These are phyloP conservation scores for Aspergillus campestris DNA, from an alignment of 495 filamentous ascomycete species.

Conservation along the genomic window DNA sequence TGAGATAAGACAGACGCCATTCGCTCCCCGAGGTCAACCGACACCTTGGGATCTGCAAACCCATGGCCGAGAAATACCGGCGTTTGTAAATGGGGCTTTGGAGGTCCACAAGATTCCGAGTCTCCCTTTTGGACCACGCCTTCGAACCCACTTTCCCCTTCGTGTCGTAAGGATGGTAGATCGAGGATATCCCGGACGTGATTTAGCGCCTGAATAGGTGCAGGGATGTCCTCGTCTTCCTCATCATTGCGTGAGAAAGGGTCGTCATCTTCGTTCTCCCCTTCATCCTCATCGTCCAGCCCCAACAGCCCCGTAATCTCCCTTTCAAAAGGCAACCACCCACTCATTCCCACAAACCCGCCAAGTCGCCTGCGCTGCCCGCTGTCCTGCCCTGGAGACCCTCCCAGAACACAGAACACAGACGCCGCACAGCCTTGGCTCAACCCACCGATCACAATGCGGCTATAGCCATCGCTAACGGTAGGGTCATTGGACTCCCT, in stretches of 20 bases:
- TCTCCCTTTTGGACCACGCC: background rate
- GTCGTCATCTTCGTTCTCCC: constrained; percentile 9
- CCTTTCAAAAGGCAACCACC: constrained; percentile 44
- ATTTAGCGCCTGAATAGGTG: constrained; percentile 6
- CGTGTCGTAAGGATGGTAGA: constrained; percentile 9
- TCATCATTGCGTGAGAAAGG: constrained; percentile 6
- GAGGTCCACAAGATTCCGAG: constrained; percentile 12
- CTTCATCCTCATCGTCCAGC: constrained; percentile 8
- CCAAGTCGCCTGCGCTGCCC: constrained; percentile 2
- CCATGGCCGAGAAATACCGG: constrained; percentile 50
- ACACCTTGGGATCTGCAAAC: constrained; percentile 41
- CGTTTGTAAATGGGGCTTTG: constrained; percentile 10
- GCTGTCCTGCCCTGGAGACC: constrained; percentile 22
- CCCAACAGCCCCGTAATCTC: constrained; percentile 16
- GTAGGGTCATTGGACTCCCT: constrained; percentile 3
- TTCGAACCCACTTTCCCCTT: background rate
- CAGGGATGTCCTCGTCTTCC: constrained; percentile 8
- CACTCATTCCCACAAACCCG: constrained; percentile 48
- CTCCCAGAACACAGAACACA: constrained; percentile 34
- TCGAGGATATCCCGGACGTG: constrained; percentile 11
- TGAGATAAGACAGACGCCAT: constrained; percentile 29
- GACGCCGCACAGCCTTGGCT: constrained; percentile 50
- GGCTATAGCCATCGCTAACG: constrained; percentile 14
- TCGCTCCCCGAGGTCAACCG: constrained; percentile 33
- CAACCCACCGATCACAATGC: constrained; percentile 44